phyloP scores from a whole-genome alignment of 2,329 filamentous ascomycete species.

The Xylariaceae sp. region DNA sequence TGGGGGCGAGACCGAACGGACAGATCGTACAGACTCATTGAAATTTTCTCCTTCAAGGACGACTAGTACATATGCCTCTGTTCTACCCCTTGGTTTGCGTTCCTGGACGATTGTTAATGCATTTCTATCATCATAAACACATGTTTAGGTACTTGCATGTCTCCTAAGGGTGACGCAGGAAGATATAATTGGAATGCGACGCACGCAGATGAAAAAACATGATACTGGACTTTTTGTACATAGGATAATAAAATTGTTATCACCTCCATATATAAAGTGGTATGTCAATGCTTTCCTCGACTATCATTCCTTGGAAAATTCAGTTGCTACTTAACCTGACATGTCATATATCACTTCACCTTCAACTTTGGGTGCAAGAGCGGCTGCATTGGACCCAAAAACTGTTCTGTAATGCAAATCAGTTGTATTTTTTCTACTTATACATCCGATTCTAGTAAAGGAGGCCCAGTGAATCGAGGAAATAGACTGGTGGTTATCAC shows the following conservation, averaged over 20 bases:
- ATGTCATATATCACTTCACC: constrained; percentile 1
- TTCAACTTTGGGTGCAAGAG: not conserved
- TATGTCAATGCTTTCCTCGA: not conserved
- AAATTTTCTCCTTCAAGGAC: not conserved
- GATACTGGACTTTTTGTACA: constrained; percentile 11
- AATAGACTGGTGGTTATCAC: constrained; percentile 6
- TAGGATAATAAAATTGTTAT: constrained; percentile 2
- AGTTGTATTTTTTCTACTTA: constrained; percentile 12
- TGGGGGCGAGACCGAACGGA: too few relatives aligned
- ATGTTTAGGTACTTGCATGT: constrained; percentile 1
- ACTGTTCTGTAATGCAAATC: constrained; percentile 15
- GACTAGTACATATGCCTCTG: not conserved
- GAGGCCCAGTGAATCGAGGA: not conserved
- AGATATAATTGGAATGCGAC: constrained; percentile 3
- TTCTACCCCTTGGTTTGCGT: not conserved
- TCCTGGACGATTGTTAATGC: not conserved
- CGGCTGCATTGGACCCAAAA: not conserved
- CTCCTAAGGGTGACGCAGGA: not conserved
- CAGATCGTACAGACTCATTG: not conserved
- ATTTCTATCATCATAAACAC: not conserved
- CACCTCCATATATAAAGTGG: constrained; percentile 1
- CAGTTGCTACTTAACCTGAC: not conserved
- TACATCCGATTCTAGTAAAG: not conserved
- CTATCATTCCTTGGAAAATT: not conserved
- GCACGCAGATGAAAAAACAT: constrained; percentile 4